A percentile compares a stretch with the other conserved stretches of the same genome.
phyloP scores from a whole-genome alignment of 345 rosid species.

The Salix koriyanagi region DNA sequence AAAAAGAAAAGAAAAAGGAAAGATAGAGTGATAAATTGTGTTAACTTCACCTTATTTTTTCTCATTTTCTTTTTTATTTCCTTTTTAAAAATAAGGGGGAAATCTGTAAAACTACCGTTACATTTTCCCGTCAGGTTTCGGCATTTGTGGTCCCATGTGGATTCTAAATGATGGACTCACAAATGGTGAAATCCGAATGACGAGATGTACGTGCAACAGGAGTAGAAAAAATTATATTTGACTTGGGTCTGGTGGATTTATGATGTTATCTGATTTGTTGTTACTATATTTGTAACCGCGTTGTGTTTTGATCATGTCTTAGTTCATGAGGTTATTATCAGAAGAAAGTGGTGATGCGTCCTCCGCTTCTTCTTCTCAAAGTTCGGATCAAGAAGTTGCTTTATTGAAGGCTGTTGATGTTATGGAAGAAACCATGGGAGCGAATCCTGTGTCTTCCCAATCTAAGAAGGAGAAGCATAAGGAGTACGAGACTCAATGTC shows the following conservation, averaged over 20 bases:
- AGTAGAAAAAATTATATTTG: too few relatives aligned
- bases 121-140: too few relatives aligned
- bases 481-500: conserved; percentile 67
- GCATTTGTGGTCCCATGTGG: too few relatives aligned
- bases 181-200: too few relatives aligned
- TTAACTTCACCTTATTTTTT: too few relatives aligned
- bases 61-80: neutral
- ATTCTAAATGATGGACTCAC: too few relatives aligned
- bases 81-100: too few relatives aligned
- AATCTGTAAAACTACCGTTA: too few relatives aligned
- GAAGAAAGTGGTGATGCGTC: conserved; percentile 58
- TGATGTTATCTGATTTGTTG: neutral
- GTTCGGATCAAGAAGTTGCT: conserved; percentile 55
- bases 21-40: too few relatives aligned
- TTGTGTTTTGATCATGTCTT: neutral
- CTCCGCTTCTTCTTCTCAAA: conserved; percentile 45
- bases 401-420: conserved; percentile 72
- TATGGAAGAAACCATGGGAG: conserved; percentile 51
- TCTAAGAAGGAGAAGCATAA: conserved; percentile 69
- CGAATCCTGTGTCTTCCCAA: conserved; percentile 40
- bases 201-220: too few relatives aligned
- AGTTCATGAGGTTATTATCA: conserved; percentile 78
- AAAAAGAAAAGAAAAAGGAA: too few relatives aligned
- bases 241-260: neutral
- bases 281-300: neutral